Percentiles rank a stretch among this genome's conserved stretches.
These are phyloP conservation scores for Colletotrichum chlorophyti DNA, from an alignment of 2,329 filamentous ascomycete species.

Conservation along the genomic window DNA sequence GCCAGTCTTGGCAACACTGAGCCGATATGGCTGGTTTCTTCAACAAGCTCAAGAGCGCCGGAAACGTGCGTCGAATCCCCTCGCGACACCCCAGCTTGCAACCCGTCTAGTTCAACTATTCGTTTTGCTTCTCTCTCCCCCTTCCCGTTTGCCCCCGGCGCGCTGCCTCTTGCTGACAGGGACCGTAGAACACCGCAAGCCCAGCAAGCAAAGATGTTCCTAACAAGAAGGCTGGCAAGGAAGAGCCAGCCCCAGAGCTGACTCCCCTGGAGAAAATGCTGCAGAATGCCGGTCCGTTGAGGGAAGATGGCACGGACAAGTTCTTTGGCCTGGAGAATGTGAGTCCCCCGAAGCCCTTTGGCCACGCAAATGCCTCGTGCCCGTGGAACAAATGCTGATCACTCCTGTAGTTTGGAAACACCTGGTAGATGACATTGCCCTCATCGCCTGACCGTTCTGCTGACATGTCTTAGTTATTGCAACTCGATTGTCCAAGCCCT, in stretches of 20 bases:
- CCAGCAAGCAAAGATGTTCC: conserved; percentile 52
- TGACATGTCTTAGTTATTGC: conserved; percentile 74
- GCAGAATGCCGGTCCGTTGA: conserved; percentile 78
- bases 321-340: conserved; percentile 99
- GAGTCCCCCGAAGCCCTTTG: conserved; percentile 47
- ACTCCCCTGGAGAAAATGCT: conserved; percentile 78
- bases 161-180: conserved; percentile 34
- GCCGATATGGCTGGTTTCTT: conserved; percentile 62
- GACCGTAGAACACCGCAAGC: conserved; percentile 49
- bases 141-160: background rate
- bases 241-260: conserved; percentile 62
- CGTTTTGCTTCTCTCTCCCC: conserved; percentile 6
- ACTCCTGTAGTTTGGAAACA: conserved; percentile 85
- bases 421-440: conserved; percentile 70
- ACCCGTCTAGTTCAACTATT: no score
- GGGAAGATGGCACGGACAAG: conserved; percentile 91
- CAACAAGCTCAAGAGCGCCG: conserved; percentile 63
- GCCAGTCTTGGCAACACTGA: conserved; percentile 18
- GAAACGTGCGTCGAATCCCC: conserved; percentile 54
- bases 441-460: background rate
- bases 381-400: conserved; percentile 38
- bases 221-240: conserved; percentile 64
- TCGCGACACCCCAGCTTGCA: background rate
- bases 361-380: conserved; percentile 11
- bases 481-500: conserved; percentile 98